Evolutionary conservation across 495 filamentous ascomycete species (phyloP), one percentile per base, ranked within the genome.

Genomic region (Hypoxylon fragiforme): DNA sequence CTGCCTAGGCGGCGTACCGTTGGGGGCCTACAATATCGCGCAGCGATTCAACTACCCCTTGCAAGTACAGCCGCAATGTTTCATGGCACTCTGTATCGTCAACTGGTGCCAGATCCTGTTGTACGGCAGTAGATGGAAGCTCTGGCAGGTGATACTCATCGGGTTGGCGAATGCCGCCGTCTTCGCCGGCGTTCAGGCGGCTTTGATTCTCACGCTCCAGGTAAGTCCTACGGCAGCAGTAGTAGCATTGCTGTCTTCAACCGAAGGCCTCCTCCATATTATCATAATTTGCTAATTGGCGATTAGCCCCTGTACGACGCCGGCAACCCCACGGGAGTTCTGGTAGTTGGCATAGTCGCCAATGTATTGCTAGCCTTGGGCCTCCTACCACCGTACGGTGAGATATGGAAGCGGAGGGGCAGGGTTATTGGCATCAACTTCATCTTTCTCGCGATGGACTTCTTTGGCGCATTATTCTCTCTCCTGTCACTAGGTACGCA

Each of bases 31-130:
- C 32, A 65, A 72, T 8, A 54, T 75, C 8, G 64, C 66, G 9
- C 73, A 90, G 75, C 74, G 85, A 52, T 88, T 91, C 70, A 91
- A 90, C 64, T 76, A 89, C 30, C 85, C 87, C 0, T 67, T 91
- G 11, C 86, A 90, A 49, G 75, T 90, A 7, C 88, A 91, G 69
- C 85, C 88, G 5, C 87, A 90, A 61, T 71, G 81, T 2, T 90
- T 91, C 57, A 79, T 82, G 53, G 67, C 72, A 9, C 77, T 90
- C 12, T 81, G 83, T 18, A 69, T 89, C 2, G 69, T 90, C 6
- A 78, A 77, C 43, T 91, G 84, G 86, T 79, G 73, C 0, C 88
- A 91, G 67, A 77, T 78, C 7, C 54, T 89, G 50, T 66, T 81
- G 18, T 91, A 90, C 54, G 70, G 78, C 48, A 84, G 81, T 21